Evolutionary conservation across 78 protist species (phyloP).

Genomic region (Dictyostelium citrinum): DNA sequence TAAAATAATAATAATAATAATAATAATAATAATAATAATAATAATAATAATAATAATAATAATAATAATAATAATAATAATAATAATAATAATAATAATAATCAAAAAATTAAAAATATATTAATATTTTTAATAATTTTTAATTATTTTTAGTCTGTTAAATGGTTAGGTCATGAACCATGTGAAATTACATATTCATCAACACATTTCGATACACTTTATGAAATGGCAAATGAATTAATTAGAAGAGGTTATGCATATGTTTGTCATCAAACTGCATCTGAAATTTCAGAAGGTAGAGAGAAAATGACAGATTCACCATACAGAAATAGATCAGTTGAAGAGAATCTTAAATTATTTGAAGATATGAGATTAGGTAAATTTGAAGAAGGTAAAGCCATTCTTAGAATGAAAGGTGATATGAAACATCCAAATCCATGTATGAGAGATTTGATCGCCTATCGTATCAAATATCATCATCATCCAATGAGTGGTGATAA

Average conservation of each 20-base stretch:
- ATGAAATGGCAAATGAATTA: conserved; percentile 94
- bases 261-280: conserved; percentile 92
- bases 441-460: conserved; percentile 94
- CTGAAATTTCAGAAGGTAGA: conserved; percentile 79
- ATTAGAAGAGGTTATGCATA: conserved; percentile 94
- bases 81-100: neutral
- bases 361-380: conserved; percentile 95
- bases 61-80: neutral
- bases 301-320: conserved; percentile 85
- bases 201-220: conserved; percentile 94
- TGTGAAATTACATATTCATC: conserved; percentile 91
- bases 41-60: neutral
- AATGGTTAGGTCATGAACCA: conserved; percentile 96
- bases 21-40: neutral
- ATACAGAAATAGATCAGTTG: conserved; percentile 94
- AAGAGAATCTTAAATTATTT: conserved; percentile 92
- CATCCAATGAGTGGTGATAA: conserved; percentile 94
- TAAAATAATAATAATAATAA: neutral
- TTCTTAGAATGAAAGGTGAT: conserved; percentile 96
- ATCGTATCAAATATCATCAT: conserved; percentile 91
- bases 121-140: neutral
- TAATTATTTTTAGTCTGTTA: conserved; percentile 48
- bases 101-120: neutral
- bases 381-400: conserved; percentile 92
- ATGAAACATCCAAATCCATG: conserved; percentile 88